Evolutionary conservation across 257 asterid genomes (phyloP).

Genomic region (Eucommia ulmoides): DNA sequence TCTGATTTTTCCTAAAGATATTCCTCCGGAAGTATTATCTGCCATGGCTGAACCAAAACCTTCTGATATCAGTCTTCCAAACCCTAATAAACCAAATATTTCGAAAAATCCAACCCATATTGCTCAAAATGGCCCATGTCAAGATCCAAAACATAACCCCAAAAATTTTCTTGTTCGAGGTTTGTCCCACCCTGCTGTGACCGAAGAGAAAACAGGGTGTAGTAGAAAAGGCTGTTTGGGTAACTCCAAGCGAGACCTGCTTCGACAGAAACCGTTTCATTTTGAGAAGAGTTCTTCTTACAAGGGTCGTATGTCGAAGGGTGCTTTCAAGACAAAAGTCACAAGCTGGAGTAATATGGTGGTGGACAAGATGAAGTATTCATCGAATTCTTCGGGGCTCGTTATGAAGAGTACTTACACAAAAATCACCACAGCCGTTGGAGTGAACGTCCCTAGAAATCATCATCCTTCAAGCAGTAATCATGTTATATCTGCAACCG

Average conservation of each 20-base stretch:
- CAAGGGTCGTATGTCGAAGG: slow-evolving; percentile 47
- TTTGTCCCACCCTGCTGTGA: slow-evolving; percentile 8
- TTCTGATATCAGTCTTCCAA: slow-evolving; percentile 15
- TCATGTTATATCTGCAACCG: slow-evolving; percentile 10
- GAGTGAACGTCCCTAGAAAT: slow-evolving; percentile 16
- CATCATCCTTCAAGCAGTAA: slow-evolving; percentile 14
- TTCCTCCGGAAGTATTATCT: too few relatives aligned
- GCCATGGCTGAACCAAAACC: slow-evolving; percentile 15
- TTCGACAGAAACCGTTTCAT: slow-evolving; percentile 49
- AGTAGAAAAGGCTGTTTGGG: slow-evolving; percentile 26
- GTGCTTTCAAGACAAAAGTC: slow-evolving; percentile 54
- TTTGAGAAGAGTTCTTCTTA: slow-evolving; percentile 52
- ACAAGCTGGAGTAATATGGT: slow-evolving; percentile 65
- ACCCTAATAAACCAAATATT: slow-evolving; percentile 13
- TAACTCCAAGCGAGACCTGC: slow-evolving; percentile 44
- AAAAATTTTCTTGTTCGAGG: slow-evolving; percentile 10
- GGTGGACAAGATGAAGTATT: slow-evolving; percentile 35
- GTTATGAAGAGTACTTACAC: slow-evolving; percentile 26
- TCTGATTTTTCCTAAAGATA: too few relatives aligned
- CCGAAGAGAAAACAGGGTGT: slow-evolving; percentile 34
- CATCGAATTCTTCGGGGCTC: slow-evolving; percentile 29
- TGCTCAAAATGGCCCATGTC: slow-evolving; percentile 19
- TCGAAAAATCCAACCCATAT: slow-evolving; percentile 9
- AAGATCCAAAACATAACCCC: too few relatives aligned
- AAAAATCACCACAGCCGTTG: slow-evolving; percentile 18